Conservation (phyloP, 2,329 filamentous ascomycete species). For the Ceratocystis ficicola region DNA sequence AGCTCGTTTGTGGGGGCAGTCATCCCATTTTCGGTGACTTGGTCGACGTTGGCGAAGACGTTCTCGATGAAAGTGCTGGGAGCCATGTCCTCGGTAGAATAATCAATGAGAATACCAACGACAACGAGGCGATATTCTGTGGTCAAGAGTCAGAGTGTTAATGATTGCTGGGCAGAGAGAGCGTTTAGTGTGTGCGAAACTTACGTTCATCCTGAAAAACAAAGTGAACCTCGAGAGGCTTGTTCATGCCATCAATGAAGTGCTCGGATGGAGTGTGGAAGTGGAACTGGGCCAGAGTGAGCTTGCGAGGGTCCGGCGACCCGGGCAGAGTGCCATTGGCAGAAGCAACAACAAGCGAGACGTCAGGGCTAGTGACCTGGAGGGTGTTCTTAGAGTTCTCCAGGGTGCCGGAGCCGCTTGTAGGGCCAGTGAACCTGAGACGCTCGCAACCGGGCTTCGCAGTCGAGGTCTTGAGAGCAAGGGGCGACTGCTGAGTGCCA, state of each 20-base stretch:
- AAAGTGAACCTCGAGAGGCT: slow-evolving; percentile 34
- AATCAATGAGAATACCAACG: slow-evolving; percentile 32
- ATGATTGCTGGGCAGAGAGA: background rate
- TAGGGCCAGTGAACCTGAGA: slow-evolving; percentile 17
- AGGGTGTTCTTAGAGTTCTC: slow-evolving; percentile 43
- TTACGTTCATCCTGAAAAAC: slow-evolving; percentile 30
- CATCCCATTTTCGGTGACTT: slow-evolving; percentile 27
- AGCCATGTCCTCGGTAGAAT: slow-evolving; percentile 24
- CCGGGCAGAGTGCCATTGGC: background rate
- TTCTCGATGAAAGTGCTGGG: slow-evolving; percentile 28
- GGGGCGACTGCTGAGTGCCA: slow-evolving; percentile 44
- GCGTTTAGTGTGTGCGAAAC: background rate
- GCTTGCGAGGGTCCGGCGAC: slow-evolving; percentile 32
- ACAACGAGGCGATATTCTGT: slow-evolving; percentile 27
- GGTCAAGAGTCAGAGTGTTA: background rate
- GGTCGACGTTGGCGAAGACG: slow-evolving; percentile 30
- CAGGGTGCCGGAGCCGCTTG: slow-evolving; percentile 32
- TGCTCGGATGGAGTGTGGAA: slow-evolving; percentile 51
- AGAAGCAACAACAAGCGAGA: background rate
- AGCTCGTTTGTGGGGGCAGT: slow-evolving; percentile 31
- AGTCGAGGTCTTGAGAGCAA: slow-evolving; percentile 35
- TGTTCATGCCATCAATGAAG: slow-evolving; percentile 35
- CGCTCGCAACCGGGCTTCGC: slow-evolving; percentile 28
- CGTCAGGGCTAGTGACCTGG: slow-evolving; percentile 30
- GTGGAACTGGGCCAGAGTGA: slow-evolving; percentile 43